Evolutionary conservation across 495 filamentous ascomycete genomes (phyloP).

Genomic region (Letharia lupina): DNA sequence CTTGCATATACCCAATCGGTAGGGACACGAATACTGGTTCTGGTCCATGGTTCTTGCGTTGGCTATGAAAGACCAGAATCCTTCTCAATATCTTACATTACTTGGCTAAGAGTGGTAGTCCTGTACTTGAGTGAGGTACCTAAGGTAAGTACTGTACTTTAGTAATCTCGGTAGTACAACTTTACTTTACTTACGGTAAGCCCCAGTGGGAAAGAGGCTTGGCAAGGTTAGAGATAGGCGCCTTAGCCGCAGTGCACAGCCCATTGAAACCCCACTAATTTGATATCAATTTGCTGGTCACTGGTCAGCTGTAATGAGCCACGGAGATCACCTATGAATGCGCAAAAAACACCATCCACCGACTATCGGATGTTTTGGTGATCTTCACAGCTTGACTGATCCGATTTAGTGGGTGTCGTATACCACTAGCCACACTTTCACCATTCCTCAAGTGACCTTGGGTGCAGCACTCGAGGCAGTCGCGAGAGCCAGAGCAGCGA

Average conservation of each 20-base stretch:
- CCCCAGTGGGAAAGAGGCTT: neutral
- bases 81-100: neutral
- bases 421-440: neutral
- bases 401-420: neutral
- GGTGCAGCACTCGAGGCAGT: constrained; percentile 8
- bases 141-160: no score
- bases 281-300: neutral
- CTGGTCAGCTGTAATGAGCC: neutral
- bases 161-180: no score
- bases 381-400: neutral
- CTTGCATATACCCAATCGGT: neutral
- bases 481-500: constrained; percentile 1
- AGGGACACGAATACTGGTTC: neutral
- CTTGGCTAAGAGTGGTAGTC: neutral
- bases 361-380: neutral
- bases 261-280: constrained; percentile 1
- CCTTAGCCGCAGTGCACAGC: constrained; percentile 1
- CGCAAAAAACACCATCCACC: neutral
- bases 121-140: neutral
- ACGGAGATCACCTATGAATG: neutral
- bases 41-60: neutral
- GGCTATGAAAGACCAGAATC: no score
- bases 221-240: neutral
- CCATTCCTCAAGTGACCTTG: neutral
- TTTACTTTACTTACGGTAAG: no score